These are phyloP conservation scores for Magnaporthiopsis poae DNA, from an alignment of 2,329 filamentous ascomycete species.

Conservation along the genomic window DNA sequence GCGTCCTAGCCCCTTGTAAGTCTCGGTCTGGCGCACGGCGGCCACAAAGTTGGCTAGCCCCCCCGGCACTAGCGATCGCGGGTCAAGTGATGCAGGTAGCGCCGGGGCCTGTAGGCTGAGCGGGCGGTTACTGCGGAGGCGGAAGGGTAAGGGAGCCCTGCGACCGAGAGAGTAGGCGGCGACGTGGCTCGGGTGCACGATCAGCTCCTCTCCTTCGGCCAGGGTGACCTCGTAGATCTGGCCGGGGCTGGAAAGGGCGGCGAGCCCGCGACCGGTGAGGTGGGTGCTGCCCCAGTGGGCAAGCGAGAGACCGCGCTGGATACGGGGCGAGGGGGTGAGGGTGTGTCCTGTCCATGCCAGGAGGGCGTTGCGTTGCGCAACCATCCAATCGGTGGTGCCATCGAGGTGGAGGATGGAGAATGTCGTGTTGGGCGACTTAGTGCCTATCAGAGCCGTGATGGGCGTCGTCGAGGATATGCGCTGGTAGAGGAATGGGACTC, in stretches of 20 bases:
- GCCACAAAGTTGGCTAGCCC: conserved; percentile 55
- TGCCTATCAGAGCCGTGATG: conserved; percentile 77
- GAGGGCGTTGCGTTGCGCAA: conserved; percentile 75
- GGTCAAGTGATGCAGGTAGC: conserved; percentile 28
- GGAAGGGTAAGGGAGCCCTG: conserved; percentile 69
- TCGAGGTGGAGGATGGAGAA: conserved; percentile 84
- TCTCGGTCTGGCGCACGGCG: conserved; percentile 58
- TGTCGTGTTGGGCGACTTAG: conserved; percentile 75
- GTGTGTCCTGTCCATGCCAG: conserved; percentile 96
- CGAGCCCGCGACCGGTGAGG: conserved; percentile 76
- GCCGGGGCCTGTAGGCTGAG: conserved; percentile 72
- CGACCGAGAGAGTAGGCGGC: conserved; percentile 77
- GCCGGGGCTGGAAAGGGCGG: conserved; percentile 74
- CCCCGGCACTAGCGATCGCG: conserved; percentile 49
- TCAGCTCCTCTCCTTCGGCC: conserved; percentile 75
- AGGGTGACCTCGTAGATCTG: conserved; percentile 81
- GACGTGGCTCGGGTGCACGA: conserved; percentile 83
- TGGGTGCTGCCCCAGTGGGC: conserved; percentile 87
- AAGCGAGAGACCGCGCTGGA: conserved; percentile 65
- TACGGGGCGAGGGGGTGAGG: conserved; percentile 61
- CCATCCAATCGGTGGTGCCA: conserved; percentile 89
- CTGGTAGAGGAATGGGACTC: conserved; percentile 93
- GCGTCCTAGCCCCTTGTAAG: conserved; percentile 62
- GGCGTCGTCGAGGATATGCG: conserved; percentile 78
- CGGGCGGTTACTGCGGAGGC: conserved; percentile 66